Evolutionary conservation across 2,329 filamentous ascomycete genomes (phyloP).

Genomic region (Diaporthe vaccinii): DNA sequence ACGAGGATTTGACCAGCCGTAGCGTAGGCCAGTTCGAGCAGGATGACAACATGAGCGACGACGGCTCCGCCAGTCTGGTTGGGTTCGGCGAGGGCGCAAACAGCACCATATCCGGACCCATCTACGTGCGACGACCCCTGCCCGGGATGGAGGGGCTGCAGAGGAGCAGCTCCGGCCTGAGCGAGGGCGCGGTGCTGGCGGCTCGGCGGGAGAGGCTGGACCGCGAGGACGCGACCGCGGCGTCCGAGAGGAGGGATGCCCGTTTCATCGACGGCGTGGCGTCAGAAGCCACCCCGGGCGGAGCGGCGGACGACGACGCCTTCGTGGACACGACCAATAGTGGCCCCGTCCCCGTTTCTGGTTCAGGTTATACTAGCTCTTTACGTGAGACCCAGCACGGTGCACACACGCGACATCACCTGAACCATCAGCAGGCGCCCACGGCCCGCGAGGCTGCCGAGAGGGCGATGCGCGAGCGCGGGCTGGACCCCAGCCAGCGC

Average conservation of each 20-base stretch:
- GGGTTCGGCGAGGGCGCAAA: conserved; percentile 94
- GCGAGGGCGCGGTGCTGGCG: conserved; percentile 55
- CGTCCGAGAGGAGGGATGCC: conserved; percentile 70
- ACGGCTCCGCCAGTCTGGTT: conserved; percentile 85
- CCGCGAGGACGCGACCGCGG: conserved; percentile 54
- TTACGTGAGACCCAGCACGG: conserved; percentile 52
- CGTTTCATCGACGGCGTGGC: conserved; percentile 77
- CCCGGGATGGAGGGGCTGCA: conserved; percentile 60
- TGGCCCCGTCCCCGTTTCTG: conserved; percentile 65
- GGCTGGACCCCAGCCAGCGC: conserved; percentile 64
- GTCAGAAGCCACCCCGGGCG: conserved; percentile 62
- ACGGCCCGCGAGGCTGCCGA: conserved; percentile 70
- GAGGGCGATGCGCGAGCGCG: conserved; percentile 71
- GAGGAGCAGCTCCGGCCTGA: conserved; percentile 65
- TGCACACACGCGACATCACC: conserved; percentile 43
- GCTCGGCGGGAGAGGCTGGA: conserved; percentile 51
- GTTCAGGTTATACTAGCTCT: conserved; percentile 53
- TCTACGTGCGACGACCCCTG: conserved; percentile 68
- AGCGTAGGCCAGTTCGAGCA: conserved; percentile 65
- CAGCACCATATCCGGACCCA: conserved; percentile 85
- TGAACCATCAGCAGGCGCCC: conserved; percentile 49
- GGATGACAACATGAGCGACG: conserved; percentile 84
- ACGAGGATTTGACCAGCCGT: conserved; percentile 60
- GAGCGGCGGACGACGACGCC: conserved; percentile 60
- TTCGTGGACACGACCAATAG: conserved; percentile 76